Evolutionary conservation across 306 rosid genomes (phyloP), one percentile per base, ranked within the genome.

Genomic region (Trifolium fragiferum): DNA sequence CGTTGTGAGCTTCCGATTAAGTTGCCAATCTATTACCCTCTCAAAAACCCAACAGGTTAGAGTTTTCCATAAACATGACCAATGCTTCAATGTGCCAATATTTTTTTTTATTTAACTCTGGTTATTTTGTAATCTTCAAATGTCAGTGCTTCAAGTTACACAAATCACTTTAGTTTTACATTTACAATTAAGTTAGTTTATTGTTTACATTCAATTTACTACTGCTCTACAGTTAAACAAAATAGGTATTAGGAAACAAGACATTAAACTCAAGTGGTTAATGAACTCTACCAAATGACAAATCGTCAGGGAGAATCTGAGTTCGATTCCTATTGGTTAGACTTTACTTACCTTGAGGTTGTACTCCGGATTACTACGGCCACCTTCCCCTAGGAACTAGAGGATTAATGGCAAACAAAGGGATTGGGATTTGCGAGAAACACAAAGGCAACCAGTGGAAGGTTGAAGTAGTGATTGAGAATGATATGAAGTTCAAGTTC

Each of bases 1-100:
- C 84, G 82, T 25, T 88, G 97, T 47, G 94, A 88, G 82, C 87
- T 94, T 75, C 91, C 90, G 3, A 70, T 94, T 44, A 86, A 76
- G 81, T 68, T 94, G 81, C 96, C 98, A 5, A 38, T 90, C 63
- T 90, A 90, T 78, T 83, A 87, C 75, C 84, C 87, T 20, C 76
- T 69, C n/a, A 67, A 83, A 40, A 86, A 70, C 75, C 75, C 86
- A 3, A 37, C 80, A n/a, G 98, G 98, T 94, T 72, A 25, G 35
- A 43, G 10, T 35, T 76, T 38, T 38, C 5, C 19, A 10, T 32
- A 47, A 46, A 38, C 37, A 23, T 18, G 32, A 44, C 10, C 38
- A 25, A 15, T 53, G 62, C 15, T 30, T 43, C 43, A 23, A 25
- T 79, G 57, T 46, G 2, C 25, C 10, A 23, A 18, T 58, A 7